phyloP scores from a whole-genome alignment of 2,329 filamentous ascomycete genomes.

The Coleophoma cylindrospora region DNA sequence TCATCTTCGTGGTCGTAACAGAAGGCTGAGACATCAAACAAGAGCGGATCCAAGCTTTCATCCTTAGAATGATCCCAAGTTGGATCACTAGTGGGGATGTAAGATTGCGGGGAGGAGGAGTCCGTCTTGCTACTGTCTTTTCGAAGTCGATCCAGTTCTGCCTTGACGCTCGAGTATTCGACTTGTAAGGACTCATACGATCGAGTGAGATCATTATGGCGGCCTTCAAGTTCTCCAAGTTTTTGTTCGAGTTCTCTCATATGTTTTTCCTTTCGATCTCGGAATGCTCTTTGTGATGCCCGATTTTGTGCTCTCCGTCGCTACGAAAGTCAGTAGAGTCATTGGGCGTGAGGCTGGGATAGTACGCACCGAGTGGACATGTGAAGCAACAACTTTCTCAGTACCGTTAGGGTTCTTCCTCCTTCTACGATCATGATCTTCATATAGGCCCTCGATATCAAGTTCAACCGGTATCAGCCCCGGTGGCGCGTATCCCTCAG shows the following conservation, averaged over 20 bases:
- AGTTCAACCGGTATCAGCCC: constrained; percentile 26
- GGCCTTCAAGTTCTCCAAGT: constrained; percentile 46
- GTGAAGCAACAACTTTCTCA: constrained; percentile 24
- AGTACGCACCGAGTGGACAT: constrained; percentile 26
- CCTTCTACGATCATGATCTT: constrained; percentile 26
- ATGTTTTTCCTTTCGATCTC: constrained; percentile 59
- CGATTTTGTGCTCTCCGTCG: constrained; percentile 55
- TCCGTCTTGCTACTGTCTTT: constrained; percentile 12
- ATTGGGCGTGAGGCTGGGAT: background rate
- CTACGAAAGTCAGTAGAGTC: constrained; percentile 25
- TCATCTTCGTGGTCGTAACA: constrained; percentile 24
- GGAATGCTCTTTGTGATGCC: constrained; percentile 55
- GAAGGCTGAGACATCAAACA: constrained; percentile 27
- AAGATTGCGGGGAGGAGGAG: constrained; percentile 5
- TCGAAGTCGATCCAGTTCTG: constrained; percentile 23
- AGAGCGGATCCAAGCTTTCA: constrained; percentile 21
- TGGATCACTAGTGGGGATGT: constrained; percentile 6
- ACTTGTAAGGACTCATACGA: constrained; percentile 46
- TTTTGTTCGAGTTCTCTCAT: constrained; percentile 58
- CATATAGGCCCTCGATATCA: constrained; percentile 27
- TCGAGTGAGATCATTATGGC: constrained; percentile 48
- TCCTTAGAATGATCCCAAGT: constrained; percentile 17
- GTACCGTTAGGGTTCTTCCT: constrained; percentile 18
- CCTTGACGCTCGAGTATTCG: constrained; percentile 25
- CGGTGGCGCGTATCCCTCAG: constrained; percentile 16